Evolutionary conservation across 768 basidiomycete genomes (phyloP).

Genomic region (Boletus rufocinnamomeus): DNA sequence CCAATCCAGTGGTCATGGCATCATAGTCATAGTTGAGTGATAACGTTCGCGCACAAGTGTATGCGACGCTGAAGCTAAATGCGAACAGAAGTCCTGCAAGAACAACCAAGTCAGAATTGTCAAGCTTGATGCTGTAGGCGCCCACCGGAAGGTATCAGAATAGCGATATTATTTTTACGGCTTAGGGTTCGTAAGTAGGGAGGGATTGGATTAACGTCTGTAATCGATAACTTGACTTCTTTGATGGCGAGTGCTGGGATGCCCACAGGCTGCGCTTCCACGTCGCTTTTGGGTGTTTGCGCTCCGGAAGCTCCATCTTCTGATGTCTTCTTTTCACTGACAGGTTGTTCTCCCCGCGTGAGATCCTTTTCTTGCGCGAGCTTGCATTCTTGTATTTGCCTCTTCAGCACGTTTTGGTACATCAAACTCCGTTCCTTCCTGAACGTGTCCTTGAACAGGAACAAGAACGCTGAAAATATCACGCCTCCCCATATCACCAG

Average conservation of each 20-base stretch:
- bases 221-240: conserved; percentile 57
- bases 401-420: conserved; percentile 68
- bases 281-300: conserved; percentile 24
- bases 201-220: conserved; percentile 72
- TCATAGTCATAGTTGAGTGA: conserved; percentile 63
- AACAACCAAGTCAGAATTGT: not conserved
- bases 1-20: conserved; percentile 73
- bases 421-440: conserved; percentile 77
- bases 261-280: conserved; percentile 23
- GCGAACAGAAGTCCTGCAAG: conserved; percentile 66
- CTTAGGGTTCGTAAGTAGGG: conserved; percentile 62
- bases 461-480: conserved; percentile 56
- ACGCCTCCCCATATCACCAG: conserved; percentile 62
- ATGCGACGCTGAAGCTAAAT: conserved; percentile 67
- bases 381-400: conserved; percentile 34
- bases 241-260: conserved; percentile 18
- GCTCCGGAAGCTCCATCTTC: not conserved
- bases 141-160: conserved; percentile 45
- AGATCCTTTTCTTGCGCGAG: conserved; percentile 18
- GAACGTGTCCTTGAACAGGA: conserved; percentile 84
- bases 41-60: conserved; percentile 76
- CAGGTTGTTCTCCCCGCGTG: conserved; percentile 4
- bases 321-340: conserved; percentile 10
- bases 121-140: not conserved
- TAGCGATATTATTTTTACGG: conserved; percentile 65